A percentile compares a stretch with the other conserved stretches of the same genome.
Conservation (phyloP, 106 monocot genomes). For the Dendrobium catenatum region DNA sequence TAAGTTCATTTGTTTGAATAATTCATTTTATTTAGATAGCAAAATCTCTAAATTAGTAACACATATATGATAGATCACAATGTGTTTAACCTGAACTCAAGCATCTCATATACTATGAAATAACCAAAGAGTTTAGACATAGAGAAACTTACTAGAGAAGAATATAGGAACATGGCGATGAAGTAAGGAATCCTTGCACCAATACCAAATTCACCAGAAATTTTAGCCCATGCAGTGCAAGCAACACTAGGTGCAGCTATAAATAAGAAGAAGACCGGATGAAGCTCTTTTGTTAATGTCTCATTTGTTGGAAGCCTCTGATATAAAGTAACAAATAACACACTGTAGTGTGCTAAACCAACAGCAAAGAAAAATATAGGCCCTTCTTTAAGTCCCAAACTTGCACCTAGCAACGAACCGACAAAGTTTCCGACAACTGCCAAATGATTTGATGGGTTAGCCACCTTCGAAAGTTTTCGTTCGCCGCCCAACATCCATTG, state of each 20-base stretch:
- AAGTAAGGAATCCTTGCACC: constrained; percentile 11
- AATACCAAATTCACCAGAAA: constrained; percentile 10
- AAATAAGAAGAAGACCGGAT: constrained; percentile 15
- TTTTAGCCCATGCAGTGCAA: constrained; percentile 14
- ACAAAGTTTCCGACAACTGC: constrained; percentile 5
- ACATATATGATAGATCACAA: too few species aligned
- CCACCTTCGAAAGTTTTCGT: constrained; percentile 17
- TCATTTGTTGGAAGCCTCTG: constrained; percentile 22
- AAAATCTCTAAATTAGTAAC: too few species aligned
- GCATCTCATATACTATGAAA: too few species aligned
- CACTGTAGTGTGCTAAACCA: constrained; percentile 16
- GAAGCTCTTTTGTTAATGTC: constrained; percentile 20
- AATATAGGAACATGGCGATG: constrained; percentile 20
- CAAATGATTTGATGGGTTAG: constrained; percentile 3
- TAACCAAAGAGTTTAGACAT: background rate
- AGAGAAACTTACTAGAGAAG: constrained; percentile 22
- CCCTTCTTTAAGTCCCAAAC: constrained; percentile 2
- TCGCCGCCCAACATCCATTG: constrained; percentile 19
- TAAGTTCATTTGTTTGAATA: too few species aligned
- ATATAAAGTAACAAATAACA: constrained; percentile 20
- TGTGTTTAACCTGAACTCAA: too few species aligned
- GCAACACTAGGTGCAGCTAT: constrained; percentile 16
- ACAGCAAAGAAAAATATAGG: constrained; percentile 17
- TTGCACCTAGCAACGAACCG: background rate
- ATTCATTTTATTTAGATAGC: too few species aligned